Base-by-base conservation (phyloP, 163 green algal species). In the Smithsoniella earleae region DNA sequence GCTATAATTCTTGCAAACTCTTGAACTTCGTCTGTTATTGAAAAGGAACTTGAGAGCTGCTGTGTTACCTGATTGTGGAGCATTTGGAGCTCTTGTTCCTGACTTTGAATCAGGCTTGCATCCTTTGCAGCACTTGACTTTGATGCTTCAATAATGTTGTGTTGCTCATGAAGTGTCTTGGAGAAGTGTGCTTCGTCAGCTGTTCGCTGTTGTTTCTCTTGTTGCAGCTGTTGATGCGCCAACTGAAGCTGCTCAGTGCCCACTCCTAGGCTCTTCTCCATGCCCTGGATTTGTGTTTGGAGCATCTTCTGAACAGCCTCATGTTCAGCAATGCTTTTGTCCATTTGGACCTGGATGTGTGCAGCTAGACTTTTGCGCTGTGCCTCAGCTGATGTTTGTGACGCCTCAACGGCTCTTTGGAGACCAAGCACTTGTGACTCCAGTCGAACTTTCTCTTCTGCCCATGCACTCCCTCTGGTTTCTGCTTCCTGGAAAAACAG, bases 51-150 rank as follows among this genome's bases (percentile, higher is more conserved):
- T 49, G 40, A 49, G 40, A 22, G 40, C 40, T 10, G 40, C 40
- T 10, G 40, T 22, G 27, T 5, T 69, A 36, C 58, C 58, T 69
- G 58, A 69, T 69, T 16, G 43, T 69, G 58, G 25, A 69, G 58
- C 20, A 69, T 34, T 38, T 38, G 31, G 3, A 69, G 1, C 43
- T 69, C 58, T 22, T 38, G 40, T 18, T 69, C 58, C 16, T 34
- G n/a, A 3, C 58, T 31, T 31, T 69, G 58, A 4, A 69, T 3
- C 25, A 69, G 3, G 34, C 10, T n/a, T 1, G 16, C 25, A 28
- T n/a, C n/a, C 4, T 30, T 31, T 40, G 31, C 58, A n/a, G 25
- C 25, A 16, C 30, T n/a, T 22, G 5, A 5, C 25, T 69, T 37
- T 38, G n/a, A n/a, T n/a, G n/a, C n/a, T n/a, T n/a, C n/a, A n/a